Base-by-base conservation (phyloP, 257 asterid genomes). In the Lycium ferocissimum region DNA sequence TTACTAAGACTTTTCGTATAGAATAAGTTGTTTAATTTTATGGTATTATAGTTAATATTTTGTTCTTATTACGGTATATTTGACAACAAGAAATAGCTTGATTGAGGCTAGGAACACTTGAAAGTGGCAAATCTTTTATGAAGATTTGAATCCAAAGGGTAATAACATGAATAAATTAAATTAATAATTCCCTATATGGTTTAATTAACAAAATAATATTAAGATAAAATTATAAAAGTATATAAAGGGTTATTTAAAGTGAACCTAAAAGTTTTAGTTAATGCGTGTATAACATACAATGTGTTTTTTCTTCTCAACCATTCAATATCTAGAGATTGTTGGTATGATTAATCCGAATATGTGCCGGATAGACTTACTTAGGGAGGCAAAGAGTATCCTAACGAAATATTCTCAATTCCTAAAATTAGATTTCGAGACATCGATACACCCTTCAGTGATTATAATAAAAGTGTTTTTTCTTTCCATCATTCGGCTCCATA, bases 91-190 rank as follows among this genome's bases (percentile, higher is more conserved):
- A 40, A 47, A 73, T 76, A n/a, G 22, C 38, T 51, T 33, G 51
- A 11, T n/a, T 11, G 43, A 49, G 61, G 82, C 15, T 33, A 51
- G 43, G 26, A 81, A 20, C 82, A 83, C 58, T 61, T 38, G 51
- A 83, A 83, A 83, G 86, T 83, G 82, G 86, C 15, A 83, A 83
- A 83, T 83, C 37, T 83, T 56, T 83, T 35, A 61, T 51, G 47
- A 58, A 63, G 84, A 81, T 81, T 37, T 81, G 73, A 70, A 83
- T 70, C n/a, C n/a, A 37, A 57, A 57, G 53, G 54, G 15, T 15
- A n/a, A 37, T 58, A 80, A 38, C 83, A 80, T 58, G 72, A 37
- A 49, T 47, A 59, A 73, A 20, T 37, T 40, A 53, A 81, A 43
- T 22, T 43, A 40, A 81, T 43, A 40, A 81, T 43, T 13, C 61